A percentile compares a stretch with the other conserved stretches of the same genome.
Conservation (phyloP, 768 basidiomycete genomes). For the Lactifluus volemus region DNA sequence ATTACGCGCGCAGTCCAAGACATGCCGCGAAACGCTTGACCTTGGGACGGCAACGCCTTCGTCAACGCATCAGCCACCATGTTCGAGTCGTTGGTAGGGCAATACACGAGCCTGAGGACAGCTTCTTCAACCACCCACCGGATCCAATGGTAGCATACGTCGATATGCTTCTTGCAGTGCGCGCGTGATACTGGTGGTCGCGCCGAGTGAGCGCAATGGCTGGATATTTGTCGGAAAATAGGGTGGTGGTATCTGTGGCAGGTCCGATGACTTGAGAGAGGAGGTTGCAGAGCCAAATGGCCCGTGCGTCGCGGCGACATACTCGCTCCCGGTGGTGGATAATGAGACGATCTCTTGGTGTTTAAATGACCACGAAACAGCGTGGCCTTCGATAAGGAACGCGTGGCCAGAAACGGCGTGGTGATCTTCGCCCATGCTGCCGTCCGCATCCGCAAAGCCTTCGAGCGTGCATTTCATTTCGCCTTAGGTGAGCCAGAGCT, state of each 20-base stretch:
- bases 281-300: no score
- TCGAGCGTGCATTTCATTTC: slow-evolving; percentile 1
- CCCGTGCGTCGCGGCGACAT: slow-evolving; percentile 25
- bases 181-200: neutral
- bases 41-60: no score
- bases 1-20: no score
- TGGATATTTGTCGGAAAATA: neutral
- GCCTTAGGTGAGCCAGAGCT: slow-evolving; percentile 20
- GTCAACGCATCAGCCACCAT: no score
- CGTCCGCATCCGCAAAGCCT: no score
- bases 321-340: no score
- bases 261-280: no score
- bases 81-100: no score
- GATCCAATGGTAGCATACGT: neutral
- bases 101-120: neutral
- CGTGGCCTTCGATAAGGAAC: no score
- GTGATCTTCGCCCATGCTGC: slow-evolving; percentile 21
- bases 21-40: no score
- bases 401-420: slow-evolving; percentile 32
- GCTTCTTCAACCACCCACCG: neutral
- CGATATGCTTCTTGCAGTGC: neutral
- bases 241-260: neutral
- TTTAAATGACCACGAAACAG: slow-evolving; percentile 35
- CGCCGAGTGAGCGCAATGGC: neutral
- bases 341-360: slow-evolving; percentile 47